These are phyloP conservation scores for Malassezia brasiliensis DNA, from an alignment of 1,284 basidiomycete genomes.

Conservation along the genomic window DNA sequence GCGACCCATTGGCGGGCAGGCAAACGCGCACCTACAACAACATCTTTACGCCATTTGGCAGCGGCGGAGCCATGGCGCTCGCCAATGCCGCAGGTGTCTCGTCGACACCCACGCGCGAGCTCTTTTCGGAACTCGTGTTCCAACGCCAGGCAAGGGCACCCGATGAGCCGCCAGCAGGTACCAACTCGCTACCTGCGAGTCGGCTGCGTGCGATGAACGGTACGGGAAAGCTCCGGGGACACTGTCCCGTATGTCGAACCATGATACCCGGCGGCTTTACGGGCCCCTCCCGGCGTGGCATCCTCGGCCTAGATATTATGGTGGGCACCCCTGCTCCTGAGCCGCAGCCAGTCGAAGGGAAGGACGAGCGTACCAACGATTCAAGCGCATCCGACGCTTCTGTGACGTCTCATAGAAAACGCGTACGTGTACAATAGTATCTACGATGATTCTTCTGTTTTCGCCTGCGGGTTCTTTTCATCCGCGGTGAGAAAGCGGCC, in stretches of 20 bases:
- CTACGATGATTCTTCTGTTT: background rate
- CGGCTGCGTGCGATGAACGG: conserved; percentile 11
- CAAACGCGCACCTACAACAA: background rate
- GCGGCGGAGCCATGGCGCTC: conserved; percentile 8
- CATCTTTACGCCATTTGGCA: conserved; percentile 23
- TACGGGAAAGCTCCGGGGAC: conserved; percentile 27
- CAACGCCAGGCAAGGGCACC: conserved; percentile 6
- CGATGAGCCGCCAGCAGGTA: background rate
- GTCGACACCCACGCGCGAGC: background rate
- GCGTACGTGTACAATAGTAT: background rate
- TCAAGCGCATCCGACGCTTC: too few species aligned
- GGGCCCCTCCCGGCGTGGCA: conserved; percentile 21
- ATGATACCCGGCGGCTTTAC: conserved; percentile 35
- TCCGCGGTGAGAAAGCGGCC: conserved; percentile 24
- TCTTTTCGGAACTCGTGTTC: conserved; percentile 8
- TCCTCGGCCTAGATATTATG: conserved; percentile 28
- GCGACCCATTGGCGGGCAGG: conserved; percentile 4
- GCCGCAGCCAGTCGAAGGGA: background rate
- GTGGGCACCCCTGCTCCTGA: conserved; percentile 22
- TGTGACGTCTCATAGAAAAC: background rate
- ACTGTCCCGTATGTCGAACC: conserved; percentile 36
- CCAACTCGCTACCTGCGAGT: conserved; percentile 4
- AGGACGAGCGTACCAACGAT: too few species aligned
- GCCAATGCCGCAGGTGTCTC: conserved; percentile 14
- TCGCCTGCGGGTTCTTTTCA: background rate